These are phyloP conservation scores for Cryptococcus sp. DNA, from an alignment of 1,284 basidiomycete genomes.

Conservation along the genomic window DNA sequence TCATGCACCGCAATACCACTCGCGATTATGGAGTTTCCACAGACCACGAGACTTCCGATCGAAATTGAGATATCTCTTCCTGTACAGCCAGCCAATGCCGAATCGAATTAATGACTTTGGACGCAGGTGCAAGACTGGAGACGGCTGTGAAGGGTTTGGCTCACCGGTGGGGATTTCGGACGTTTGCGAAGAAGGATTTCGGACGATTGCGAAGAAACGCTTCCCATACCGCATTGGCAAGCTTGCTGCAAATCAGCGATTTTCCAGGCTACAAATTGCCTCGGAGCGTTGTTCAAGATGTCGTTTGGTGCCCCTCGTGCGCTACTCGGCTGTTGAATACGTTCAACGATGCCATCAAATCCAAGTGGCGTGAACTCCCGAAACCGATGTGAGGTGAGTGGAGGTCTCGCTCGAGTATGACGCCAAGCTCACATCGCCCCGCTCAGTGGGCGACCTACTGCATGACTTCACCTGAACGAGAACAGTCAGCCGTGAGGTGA, in stretches of 20 bases:
- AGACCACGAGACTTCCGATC: too few species aligned
- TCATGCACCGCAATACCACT: background rate
- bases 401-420: too few species aligned
- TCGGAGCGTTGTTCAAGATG: background rate
- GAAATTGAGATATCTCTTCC: too few species aligned
- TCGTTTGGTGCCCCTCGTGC: background rate
- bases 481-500: too few species aligned
- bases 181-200: background rate
- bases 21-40: background rate
- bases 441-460: too few species aligned
- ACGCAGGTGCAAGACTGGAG: background rate
- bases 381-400: too few species aligned
- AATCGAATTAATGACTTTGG: constrained; percentile 1
- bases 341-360: too few species aligned
- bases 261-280: background rate
- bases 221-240: background rate
- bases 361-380: too few species aligned
- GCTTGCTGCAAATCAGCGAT: background rate
- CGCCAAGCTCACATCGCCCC: too few species aligned
- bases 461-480: too few species aligned
- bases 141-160: background rate
- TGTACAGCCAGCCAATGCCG: background rate
- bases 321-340: too few species aligned
- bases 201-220: background rate
- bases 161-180: background rate